These are phyloP conservation scores for Akanthomyces lecanii DNA, from an alignment of 2,329 filamentous ascomycete species.

Conservation along the genomic window DNA sequence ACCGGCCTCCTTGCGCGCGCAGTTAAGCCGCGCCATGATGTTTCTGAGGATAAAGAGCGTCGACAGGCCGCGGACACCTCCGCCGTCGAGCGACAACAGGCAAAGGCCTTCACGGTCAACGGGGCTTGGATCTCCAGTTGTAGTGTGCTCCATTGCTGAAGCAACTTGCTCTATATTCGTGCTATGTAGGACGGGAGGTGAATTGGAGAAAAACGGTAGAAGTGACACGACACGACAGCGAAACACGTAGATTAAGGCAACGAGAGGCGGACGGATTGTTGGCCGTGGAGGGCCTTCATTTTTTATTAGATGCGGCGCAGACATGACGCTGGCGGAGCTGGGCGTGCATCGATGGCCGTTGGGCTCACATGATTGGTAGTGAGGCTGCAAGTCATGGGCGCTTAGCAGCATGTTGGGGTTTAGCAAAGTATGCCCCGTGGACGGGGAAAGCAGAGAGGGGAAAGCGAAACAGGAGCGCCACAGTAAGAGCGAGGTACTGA, in stretches of 20 bases:
- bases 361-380: no score
- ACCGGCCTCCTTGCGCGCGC: constrained; percentile 2
- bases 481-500: no score
- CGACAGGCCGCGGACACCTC: constrained; percentile 34
- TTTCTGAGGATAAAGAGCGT: constrained; percentile 30
- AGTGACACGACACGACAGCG: background rate
- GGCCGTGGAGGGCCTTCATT: no score
- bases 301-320: no score
- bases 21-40: constrained; percentile 28
- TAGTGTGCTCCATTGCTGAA: background rate
- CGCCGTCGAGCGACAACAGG: constrained; percentile 29
- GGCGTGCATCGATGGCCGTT: background rate
- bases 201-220: background rate
- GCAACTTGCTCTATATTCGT: background rate
- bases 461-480: no score
- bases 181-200: background rate
- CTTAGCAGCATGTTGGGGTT: no score
- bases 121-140: background rate
- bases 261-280: no score
- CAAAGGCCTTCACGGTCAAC: constrained; percentile 20
- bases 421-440: no score
- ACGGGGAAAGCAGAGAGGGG: no score
- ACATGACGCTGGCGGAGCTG: background rate
- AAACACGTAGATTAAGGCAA: no score
- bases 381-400: no score